Base-by-base conservation (phyloP, 2,329 filamentous ascomycete genomes). In the Aspergillus calidoustus region DNA sequence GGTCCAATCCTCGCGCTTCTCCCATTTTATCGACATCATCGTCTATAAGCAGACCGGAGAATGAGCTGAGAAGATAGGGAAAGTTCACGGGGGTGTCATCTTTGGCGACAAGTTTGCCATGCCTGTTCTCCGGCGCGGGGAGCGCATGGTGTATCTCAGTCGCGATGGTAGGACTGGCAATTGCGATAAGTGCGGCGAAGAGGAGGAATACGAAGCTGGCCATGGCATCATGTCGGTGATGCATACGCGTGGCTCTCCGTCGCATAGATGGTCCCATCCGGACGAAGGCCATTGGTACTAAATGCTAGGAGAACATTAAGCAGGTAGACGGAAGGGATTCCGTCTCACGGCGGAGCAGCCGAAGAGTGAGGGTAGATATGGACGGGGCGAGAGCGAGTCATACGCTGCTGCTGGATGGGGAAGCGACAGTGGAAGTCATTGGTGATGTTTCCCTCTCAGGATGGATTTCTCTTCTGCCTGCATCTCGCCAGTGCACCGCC, bases 211-310 rank as follows among this genome's bases (percentile, higher is more conserved):
- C 86, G 57, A 87, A 86, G 69, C 85, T 80, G 57, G 90, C 74
- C 60, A 89, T 91, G 70, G 88, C 87, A 72, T 86, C 85, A 71
- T 92, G 85, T 73, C 90, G 89, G 79, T 88, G 89, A 80, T 91
- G 91, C 68, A 91, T 80, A 71, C 85, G 87, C 74, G 85, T 88
- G 76, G 89, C 83, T 77, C 88, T 76, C 51, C 69, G 74, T 66
- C 72, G 75, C 79, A 81, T 81, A 68, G 50, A 69, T 71, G 67
- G 59, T 60, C 47, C 25, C 44, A 31, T 31, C 56, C 30, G 38
- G 38, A 7, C 38, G 51, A 17, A 22, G 44, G 19, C 31, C 53
- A 54, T 52, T 38, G 28, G 54, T 34, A 31, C 19, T 19, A 19
- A 19, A 28, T 22, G 49, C 22, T 23, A 44, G 50, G 31, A 46